These are phyloP conservation scores for Pseudogymnoascus sp. DNA, from an alignment of 2,329 filamentous ascomycete genomes.

Conservation along the genomic window DNA sequence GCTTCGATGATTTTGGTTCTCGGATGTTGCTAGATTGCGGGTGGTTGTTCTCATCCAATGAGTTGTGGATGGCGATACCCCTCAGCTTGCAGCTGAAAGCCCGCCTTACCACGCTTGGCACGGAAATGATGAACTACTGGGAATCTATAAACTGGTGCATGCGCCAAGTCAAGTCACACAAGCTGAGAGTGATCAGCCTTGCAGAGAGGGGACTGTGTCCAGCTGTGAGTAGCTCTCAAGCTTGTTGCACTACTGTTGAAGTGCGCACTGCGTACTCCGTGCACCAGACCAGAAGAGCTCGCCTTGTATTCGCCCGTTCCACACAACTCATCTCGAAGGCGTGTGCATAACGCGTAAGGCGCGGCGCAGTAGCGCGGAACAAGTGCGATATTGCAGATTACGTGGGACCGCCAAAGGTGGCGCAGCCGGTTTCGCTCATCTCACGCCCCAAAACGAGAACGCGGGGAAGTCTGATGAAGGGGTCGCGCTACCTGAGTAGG, in stretches of 20 bases:
- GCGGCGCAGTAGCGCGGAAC: constrained; percentile 3
- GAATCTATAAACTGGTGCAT: constrained; percentile 3
- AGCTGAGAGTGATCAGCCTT: constrained; percentile 7
- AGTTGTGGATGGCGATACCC: background rate
- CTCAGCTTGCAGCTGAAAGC: constrained; percentile 6
- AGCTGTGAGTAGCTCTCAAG: background rate
- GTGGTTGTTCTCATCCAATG: background rate
- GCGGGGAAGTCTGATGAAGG: constrained; percentile 6
- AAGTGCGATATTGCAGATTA: constrained; percentile 4
- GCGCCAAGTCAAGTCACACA: constrained; percentile 3
- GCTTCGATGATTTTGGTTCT: background rate
- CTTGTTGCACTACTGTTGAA: background rate
- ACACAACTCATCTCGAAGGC: background rate
- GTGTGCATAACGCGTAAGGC: constrained; percentile 9
- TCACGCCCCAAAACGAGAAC: constrained; percentile 1
- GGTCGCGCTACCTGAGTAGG: constrained; percentile 7
- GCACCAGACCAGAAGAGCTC: background rate
- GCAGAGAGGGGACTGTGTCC: background rate
- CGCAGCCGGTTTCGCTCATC: constrained; percentile 8
- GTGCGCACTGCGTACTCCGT: background rate
- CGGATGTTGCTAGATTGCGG: background rate
- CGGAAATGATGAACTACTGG: constrained; percentile 4
- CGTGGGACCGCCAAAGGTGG: constrained; percentile 4
- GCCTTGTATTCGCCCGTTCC: background rate
- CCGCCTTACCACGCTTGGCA: background rate